Evolutionary conservation across 768 basidiomycete species (phyloP), one percentile per base, ranked within the genome.

Genomic region (Pleurotus citrinopileatus): DNA sequence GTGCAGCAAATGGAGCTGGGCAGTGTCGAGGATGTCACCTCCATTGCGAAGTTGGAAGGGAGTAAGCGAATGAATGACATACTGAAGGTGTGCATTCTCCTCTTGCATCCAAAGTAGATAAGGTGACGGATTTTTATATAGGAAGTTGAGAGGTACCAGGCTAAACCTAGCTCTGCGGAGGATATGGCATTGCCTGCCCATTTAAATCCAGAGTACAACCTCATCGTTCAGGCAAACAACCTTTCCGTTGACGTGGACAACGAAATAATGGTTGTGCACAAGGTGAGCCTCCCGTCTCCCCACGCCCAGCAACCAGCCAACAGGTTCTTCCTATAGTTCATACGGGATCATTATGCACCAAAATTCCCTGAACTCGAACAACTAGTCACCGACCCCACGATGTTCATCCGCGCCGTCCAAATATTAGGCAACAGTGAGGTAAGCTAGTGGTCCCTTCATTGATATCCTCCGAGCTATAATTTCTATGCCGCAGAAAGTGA

Each of bases 141-240:
- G 95, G 92, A 94, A 71, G 91, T 99, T 48, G 88, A 85, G 63
- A 87, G 91, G 64, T 99, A 89, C 68, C 83, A 86, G 57, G 78
- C 75, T 1, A 83, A 87, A 54, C 94, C 94, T 1, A 89, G 88
- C 28, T 80, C 90, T 3, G 80, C 84, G 23, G 87, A 91, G 57
- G 81, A 86, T 34, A 90, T 93, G 76, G 77, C 86, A 1, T 73
- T 88, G 28, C 87, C 88, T 20, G 86, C 91, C 1, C 90, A 93
- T 65, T 78, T 94, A 57, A 95, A 96, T 65, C 91, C 94, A 1
- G 97, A 99, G 70, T 99, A 99, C 73, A 84, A 87, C 57, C 77
- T 98, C 57, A 98, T 98, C 62, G 97, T 99, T 3, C 87, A 94
- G 61, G 93, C 97, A 22, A 99, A 99, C 75, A 99, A 99, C 70